Evolutionary conservation across 1,284 basidiomycete species (phyloP).

Genomic region (Pterula multifida): DNA sequence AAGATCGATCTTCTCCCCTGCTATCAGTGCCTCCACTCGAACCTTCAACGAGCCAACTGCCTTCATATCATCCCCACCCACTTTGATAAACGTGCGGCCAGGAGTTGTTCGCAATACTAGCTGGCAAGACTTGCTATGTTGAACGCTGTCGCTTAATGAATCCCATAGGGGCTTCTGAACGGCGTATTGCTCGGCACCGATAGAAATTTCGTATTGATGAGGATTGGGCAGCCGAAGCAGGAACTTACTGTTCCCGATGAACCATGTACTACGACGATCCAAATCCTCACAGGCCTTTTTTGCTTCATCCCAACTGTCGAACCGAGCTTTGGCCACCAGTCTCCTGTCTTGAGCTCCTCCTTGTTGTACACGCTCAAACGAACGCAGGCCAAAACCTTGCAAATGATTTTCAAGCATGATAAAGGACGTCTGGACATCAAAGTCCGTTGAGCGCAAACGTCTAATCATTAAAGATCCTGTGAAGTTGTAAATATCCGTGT

Average conservation of each 20-base stretch:
- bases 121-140: slow-evolving; percentile 20
- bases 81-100: background rate
- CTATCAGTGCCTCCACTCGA: slow-evolving; percentile 38
- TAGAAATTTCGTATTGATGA: slow-evolving; percentile 20
- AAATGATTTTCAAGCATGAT: background rate
- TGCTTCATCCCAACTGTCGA: background rate
- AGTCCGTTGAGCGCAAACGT: slow-evolving; percentile 8
- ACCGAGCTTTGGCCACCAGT: background rate
- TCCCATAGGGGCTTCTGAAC: slow-evolving; percentile 39
- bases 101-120: slow-evolving; percentile 14
- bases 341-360: background rate
- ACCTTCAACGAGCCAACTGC: slow-evolving; percentile 43
- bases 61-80: slow-evolving; percentile 28
- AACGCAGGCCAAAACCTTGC: background rate
- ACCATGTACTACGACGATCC: background rate
- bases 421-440: slow-evolving; percentile 8
- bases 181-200: slow-evolving; percentile 35
- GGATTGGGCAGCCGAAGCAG: background rate
- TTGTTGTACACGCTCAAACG: background rate
- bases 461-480: slow-evolving; percentile 6
- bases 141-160: slow-evolving; percentile 19
- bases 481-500: background rate
- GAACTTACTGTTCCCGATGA: background rate
- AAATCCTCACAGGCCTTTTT: background rate
- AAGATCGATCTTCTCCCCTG: slow-evolving; percentile 32